These are phyloP conservation scores for Ogataea pini DNA, from an alignment of 805 yeast genomes.

Conservation along the genomic window DNA sequence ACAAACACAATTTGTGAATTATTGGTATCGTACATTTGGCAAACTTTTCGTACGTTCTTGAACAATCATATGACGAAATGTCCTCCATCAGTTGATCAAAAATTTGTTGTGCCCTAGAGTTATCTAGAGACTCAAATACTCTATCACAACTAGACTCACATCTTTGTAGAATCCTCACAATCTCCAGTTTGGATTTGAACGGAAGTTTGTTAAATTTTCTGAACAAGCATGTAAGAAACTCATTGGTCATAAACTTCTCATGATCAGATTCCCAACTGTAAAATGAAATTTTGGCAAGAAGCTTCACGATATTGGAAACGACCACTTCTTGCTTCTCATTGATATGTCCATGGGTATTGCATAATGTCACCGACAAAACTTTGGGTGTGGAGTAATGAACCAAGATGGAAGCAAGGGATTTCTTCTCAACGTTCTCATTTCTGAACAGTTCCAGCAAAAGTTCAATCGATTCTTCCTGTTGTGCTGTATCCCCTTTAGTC, in stretches of 20 bases:
- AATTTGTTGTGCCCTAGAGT: slow-evolving; percentile 18
- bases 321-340: slow-evolving; percentile 13
- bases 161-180: slow-evolving; percentile 16
- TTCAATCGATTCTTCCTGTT: slow-evolving; percentile 12
- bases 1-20: slow-evolving; percentile 16
- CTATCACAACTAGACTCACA: slow-evolving; percentile 10
- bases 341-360: slow-evolving; percentile 19
- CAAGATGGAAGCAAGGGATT: slow-evolving; percentile 12
- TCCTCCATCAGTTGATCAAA: slow-evolving; percentile 22
- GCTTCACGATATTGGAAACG: slow-evolving; percentile 11
- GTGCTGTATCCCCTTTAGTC: slow-evolving; percentile 13
- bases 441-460: slow-evolving; percentile 17
- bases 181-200: slow-evolving; percentile 18
- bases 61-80: slow-evolving; percentile 16
- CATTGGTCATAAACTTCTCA: slow-evolving; percentile 14
- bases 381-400: slow-evolving; percentile 10
- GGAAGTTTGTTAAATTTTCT: slow-evolving; percentile 17
- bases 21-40: slow-evolving; percentile 19
- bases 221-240: slow-evolving; percentile 19
- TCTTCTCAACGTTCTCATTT: slow-evolving; percentile 17
- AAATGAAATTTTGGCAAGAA: slow-evolving; percentile 17
- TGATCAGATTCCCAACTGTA: slow-evolving; percentile 13
- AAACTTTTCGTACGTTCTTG: slow-evolving; percentile 15
- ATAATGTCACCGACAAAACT: slow-evolving; percentile 11
- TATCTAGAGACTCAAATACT: slow-evolving; percentile 12